Evolutionary conservation across 2,329 filamentous ascomycete genomes (phyloP).

Genomic region (Penicillium vulpinum): DNA sequence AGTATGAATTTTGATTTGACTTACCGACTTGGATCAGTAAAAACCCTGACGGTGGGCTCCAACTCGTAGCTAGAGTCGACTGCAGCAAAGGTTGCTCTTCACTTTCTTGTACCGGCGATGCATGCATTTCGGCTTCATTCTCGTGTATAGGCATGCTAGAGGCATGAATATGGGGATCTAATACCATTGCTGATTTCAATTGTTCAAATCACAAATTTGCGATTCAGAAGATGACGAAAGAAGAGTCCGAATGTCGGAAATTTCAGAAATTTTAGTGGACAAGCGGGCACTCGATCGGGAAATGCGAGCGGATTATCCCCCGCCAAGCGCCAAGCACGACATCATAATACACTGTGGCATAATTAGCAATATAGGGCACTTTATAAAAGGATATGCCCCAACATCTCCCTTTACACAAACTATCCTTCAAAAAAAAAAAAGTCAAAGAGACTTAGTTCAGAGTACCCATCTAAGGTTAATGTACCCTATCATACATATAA

Average conservation of each 20-base stretch:
- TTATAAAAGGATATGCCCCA: not conserved
- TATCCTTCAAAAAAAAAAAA: not conserved
- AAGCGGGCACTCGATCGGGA: slow-evolving; percentile 24
- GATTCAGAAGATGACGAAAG: not conserved
- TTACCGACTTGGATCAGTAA: slow-evolving; percentile 57
- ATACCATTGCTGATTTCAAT: slow-evolving; percentile 4
- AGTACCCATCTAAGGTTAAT: slow-evolving; percentile 33
- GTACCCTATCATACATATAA: slow-evolving; percentile 29
- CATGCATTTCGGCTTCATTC: not conserved
- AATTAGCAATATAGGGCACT: not conserved
- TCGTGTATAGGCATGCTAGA: not conserved
- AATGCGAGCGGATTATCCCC: slow-evolving; percentile 8
- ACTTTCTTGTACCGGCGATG: not conserved
- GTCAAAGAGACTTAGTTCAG: slow-evolving; percentile 16
- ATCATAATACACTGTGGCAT: slow-evolving; percentile 13
- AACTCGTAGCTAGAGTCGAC: slow-evolving; percentile 25
- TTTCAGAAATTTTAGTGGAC: not conserved
- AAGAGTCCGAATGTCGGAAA: not conserved
- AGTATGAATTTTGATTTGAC: not conserved
- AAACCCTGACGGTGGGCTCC: slow-evolving; percentile 56
- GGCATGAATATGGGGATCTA: not conserved
- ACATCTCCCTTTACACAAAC: not conserved
- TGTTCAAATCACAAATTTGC: not conserved
- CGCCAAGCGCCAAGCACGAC: slow-evolving; percentile 19
- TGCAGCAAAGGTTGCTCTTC: slow-evolving; percentile 30